phyloP scores from a whole-genome alignment of 768 basidiomycete species.

The Mycena vulgaris region DNA sequence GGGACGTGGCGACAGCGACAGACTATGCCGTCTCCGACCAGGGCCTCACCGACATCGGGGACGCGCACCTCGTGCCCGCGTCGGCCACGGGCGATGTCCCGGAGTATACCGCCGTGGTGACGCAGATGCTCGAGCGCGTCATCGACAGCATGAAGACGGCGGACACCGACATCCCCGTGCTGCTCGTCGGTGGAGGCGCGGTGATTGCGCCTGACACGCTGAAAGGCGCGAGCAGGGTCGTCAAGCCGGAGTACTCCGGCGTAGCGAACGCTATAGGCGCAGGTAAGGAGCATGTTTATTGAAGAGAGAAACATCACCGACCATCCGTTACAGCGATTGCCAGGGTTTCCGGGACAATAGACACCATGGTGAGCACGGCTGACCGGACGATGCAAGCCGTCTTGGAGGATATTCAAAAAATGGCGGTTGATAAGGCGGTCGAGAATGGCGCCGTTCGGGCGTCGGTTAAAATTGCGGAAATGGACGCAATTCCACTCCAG shows the following conservation, averaged over 20 bases:
- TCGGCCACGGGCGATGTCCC: constrained; percentile 27
- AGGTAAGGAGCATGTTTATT: background rate
- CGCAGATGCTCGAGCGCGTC: constrained; percentile 62
- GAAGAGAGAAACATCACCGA: background rate
- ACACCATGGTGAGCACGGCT: constrained; percentile 54
- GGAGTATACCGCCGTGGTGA: constrained; percentile 58
- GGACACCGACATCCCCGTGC: constrained; percentile 63
- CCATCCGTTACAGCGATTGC: constrained; percentile 39
- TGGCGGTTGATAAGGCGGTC: constrained; percentile 58
- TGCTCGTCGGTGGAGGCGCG: constrained; percentile 73
- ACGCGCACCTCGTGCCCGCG: constrained; percentile 6
- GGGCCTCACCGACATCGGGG: constrained; percentile 27
- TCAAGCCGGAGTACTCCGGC: constrained; percentile 63
- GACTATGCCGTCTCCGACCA: constrained; percentile 64
- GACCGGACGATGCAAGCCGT: constrained; percentile 44
- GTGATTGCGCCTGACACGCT: constrained; percentile 66
- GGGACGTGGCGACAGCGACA: constrained; percentile 65
- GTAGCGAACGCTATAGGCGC: constrained; percentile 71
- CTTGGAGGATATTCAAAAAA: constrained; percentile 50
- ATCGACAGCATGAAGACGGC: constrained; percentile 74
- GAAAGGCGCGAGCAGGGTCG: constrained; percentile 63
- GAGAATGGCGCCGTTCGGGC: constrained; percentile 58
- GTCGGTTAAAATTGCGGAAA: constrained; percentile 64
- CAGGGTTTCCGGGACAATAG: constrained; percentile 57
- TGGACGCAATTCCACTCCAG: constrained; percentile 64